These are phyloP conservation scores for Kwoniella dejecticola DNA, from an alignment of 768 basidiomycete species.

Conservation along the genomic window DNA sequence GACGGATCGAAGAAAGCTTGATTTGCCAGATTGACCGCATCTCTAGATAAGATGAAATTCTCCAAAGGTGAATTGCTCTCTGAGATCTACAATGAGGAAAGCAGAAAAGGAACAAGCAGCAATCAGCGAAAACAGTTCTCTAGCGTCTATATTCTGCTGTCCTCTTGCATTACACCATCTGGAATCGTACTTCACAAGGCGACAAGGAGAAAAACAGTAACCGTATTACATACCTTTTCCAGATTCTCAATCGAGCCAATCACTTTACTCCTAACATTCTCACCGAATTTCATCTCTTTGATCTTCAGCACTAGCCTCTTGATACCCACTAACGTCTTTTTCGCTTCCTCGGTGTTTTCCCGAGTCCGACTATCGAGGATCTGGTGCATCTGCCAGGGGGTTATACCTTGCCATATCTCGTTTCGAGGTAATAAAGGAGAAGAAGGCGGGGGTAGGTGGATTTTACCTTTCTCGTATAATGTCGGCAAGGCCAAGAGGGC, in stretches of 20 bases:
- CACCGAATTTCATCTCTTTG: conserved; percentile 85
- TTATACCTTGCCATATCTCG: conserved; percentile 55
- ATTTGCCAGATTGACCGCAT: conserved; percentile 49
- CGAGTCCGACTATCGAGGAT: conserved; percentile 69
- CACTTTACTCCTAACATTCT: conserved; percentile 73
- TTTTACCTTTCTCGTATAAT: conserved; percentile 58
- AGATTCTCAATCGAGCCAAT: conserved; percentile 70
- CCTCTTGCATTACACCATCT: too few relatives aligned
- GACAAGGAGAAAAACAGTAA: too few relatives aligned
- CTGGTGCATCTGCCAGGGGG: conserved; percentile 79
- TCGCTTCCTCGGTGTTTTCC: conserved; percentile 69
- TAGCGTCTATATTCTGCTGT: too few relatives aligned
- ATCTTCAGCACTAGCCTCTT: conserved; percentile 81
- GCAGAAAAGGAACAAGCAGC: not conserved
- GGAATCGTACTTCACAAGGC: too few relatives aligned
- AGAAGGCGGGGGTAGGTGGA: conserved; percentile 53
- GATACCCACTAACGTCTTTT: conserved; percentile 79
- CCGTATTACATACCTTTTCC: conserved; percentile 70
- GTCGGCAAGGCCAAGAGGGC: conserved; percentile 77
- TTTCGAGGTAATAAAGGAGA: conserved; percentile 24
- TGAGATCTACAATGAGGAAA: not conserved
- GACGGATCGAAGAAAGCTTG: conserved; percentile 95
- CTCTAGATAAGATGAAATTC: conserved; percentile 39
- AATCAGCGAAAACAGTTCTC: too few relatives aligned
- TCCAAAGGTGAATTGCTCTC: conserved; percentile 10